phyloP scores from a whole-genome alignment of 148 eudicot species.

The Euryodendron excelsum region DNA sequence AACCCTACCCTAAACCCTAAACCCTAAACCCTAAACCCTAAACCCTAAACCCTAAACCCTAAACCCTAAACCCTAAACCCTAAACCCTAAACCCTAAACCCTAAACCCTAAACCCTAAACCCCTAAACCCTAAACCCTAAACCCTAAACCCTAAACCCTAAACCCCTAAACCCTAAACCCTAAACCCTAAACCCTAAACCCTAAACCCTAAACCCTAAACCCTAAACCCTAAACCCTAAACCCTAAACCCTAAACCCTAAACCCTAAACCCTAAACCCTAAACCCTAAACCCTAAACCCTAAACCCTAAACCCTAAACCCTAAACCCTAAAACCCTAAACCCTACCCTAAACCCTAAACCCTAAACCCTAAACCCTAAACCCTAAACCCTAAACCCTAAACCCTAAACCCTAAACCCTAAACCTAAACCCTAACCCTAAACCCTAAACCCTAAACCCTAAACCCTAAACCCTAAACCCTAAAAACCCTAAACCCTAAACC shows the following conservation, averaged over 20 bases:
- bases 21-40: constrained; percentile 4
- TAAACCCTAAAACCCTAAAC: not conserved
- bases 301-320: not conserved
- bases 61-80: constrained; percentile 10
- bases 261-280: not conserved
- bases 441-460: constrained; percentile 1
- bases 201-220: too few relatives aligned
- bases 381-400: not conserved
- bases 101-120: not conserved
- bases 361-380: constrained; percentile 3
- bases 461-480: constrained; percentile 3
- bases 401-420: constrained; percentile 15
- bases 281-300: not conserved
- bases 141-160: not conserved
- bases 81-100: constrained; percentile 20
- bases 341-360: constrained; percentile 4
- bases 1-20: constrained; percentile 14
- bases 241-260: not conserved
- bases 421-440: constrained; percentile 6
- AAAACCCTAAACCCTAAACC: constrained; percentile 15
- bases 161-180: too few relatives aligned
- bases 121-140: not conserved
- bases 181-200: too few relatives aligned
- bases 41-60: constrained; percentile 14
- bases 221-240: not conserved